Base-by-base conservation (phyloP, 2,329 filamentous ascomycete species). In the Epichloe festucae region DNA sequence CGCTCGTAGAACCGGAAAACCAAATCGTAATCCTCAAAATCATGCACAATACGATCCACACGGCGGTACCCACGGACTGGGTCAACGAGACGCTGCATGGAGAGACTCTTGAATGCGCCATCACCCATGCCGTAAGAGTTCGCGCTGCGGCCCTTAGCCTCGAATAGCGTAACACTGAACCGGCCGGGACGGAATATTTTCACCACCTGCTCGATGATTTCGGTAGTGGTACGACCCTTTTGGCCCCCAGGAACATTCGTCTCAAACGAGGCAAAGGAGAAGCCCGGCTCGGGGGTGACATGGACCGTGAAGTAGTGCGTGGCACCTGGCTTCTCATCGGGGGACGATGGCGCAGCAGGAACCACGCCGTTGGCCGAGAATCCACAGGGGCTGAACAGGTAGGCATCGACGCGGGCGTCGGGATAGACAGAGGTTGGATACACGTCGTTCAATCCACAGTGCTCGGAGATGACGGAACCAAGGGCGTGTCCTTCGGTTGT, bases 281-380 rank as follows among this genome's bases (percentile, higher is more conserved):
- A 98, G 62, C 95, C 83, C 14, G 91, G 89, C 75, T 98, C 93
- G 0, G 93, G 0, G 0, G 93, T 98, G 58, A 98, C 93, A 65
- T 98, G 93, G 23, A 98, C 93, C 1, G 91, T 98, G 71, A 96
- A 98, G 73, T 98, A 98, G 70, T 97, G 89, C 41, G 81, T 85
- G 4, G 78, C 72, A 49, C 74, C 74, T 54, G 58, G 57, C 49
- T 60, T 60, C 38, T 62, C 57, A n/a, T 53, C 54, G 46, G 60
- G 45, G 14, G 51, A 46, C 4, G 58, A 72, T 14, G 78, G 72
- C 0, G 87, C 82, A 47, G 89, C 84, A 6, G 93, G 93, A 42
- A 98, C 80, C 19, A 98, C 90, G 50, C 89, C 93, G 63, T 98
- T 98, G 66, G 93, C 93, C 6, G 90, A 96, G 70, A 95, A 98